Evolutionary conservation across 2,329 filamentous ascomycete genomes (phyloP).

Genomic region (Aphanoascus verrucosus): DNA sequence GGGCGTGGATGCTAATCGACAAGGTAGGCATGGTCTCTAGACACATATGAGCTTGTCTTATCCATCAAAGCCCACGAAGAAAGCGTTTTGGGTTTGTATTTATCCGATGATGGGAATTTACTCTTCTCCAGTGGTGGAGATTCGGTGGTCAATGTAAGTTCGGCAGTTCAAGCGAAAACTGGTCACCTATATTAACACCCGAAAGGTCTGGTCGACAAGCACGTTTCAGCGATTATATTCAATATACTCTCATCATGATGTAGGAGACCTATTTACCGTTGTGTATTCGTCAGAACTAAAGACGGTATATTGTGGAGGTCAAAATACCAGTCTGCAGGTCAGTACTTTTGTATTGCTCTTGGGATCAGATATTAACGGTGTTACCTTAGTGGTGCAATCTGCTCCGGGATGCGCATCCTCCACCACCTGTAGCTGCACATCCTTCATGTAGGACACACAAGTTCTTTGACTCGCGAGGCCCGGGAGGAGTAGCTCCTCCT

Average conservation of each 20-base stretch:
- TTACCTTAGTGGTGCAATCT: slow-evolving; percentile 62
- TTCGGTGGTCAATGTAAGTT: slow-evolving; percentile 68
- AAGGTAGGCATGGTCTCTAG: slow-evolving; percentile 63
- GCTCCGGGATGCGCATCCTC: slow-evolving; percentile 52
- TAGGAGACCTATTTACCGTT: slow-evolving; percentile 93
- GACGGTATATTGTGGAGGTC: slow-evolving; percentile 81
- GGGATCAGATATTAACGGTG: slow-evolving; percentile 17
- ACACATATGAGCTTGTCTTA: slow-evolving; percentile 69
- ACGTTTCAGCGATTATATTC: slow-evolving; percentile 71
- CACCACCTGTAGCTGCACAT: slow-evolving; percentile 56
- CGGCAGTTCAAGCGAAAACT: not conserved
- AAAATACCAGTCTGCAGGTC: slow-evolving; percentile 82
- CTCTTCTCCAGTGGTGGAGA: slow-evolving; percentile 91
- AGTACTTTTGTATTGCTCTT: not conserved
- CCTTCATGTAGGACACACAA: slow-evolving; percentile 68
- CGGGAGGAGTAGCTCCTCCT: slow-evolving; percentile 70
- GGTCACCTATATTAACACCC: not conserved
- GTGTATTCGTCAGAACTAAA: slow-evolving; percentile 69
- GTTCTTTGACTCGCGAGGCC: slow-evolving; percentile 86
- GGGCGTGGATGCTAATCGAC: slow-evolving; percentile 13
- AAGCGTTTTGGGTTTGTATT: slow-evolving; percentile 73
- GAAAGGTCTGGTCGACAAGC: slow-evolving; percentile 67
- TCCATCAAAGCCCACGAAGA: slow-evolving; percentile 83
- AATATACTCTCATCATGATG: slow-evolving; percentile 85
- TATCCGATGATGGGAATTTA: slow-evolving; percentile 62